These are phyloP conservation scores for Neurospora sp. DNA, from an alignment of 495 filamentous ascomycete genomes.

Conservation along the genomic window DNA sequence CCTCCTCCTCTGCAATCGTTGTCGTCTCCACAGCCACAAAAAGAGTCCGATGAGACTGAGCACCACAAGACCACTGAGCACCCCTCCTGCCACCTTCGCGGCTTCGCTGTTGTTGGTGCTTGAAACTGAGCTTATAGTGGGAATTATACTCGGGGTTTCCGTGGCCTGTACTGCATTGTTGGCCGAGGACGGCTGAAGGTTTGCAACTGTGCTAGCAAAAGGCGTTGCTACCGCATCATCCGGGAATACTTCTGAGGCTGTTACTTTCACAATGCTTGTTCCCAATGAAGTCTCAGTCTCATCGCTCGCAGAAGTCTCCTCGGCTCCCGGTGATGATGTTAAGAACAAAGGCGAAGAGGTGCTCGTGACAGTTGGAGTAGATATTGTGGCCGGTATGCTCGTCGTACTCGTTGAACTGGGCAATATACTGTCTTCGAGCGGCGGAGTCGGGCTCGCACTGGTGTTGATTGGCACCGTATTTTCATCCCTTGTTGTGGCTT, in stretches of 20 bases:
- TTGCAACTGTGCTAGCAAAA: conserved; percentile 14
- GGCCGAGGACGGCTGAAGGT: conserved; percentile 8
- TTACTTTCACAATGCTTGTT: neutral
- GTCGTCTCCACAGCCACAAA: conserved; percentile 39
- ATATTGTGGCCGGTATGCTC: conserved; percentile 14
- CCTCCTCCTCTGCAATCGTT: conserved; percentile 24
- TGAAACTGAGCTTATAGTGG: conserved; percentile 6
- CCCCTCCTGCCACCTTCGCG: conserved; percentile 36
- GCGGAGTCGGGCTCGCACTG: conserved; percentile 4
- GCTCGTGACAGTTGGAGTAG: conserved; percentile 7
- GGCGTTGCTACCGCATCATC: conserved; percentile 5
- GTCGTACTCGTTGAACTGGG: conserved; percentile 23
- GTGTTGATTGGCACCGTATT: conserved; percentile 4
- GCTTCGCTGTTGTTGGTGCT: conserved; percentile 6
- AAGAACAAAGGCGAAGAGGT: neutral
- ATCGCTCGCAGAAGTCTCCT: neutral
- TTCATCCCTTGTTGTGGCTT: conserved; percentile 4
- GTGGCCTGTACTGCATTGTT: conserved; percentile 8
- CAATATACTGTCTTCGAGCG: conserved; percentile 2
- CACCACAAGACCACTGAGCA: conserved; percentile 37
- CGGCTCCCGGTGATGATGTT: neutral
- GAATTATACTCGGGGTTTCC: conserved; percentile 8
- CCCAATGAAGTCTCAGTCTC: neutral
- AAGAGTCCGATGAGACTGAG: conserved; percentile 35
- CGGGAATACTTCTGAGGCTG: conserved; percentile 9